Percentiles rank a stretch among this genome's conserved stretches.
Evolutionary conservation across 169 alveolate species (phyloP).

Genomic region (Plasmodium coatneyi): DNA sequence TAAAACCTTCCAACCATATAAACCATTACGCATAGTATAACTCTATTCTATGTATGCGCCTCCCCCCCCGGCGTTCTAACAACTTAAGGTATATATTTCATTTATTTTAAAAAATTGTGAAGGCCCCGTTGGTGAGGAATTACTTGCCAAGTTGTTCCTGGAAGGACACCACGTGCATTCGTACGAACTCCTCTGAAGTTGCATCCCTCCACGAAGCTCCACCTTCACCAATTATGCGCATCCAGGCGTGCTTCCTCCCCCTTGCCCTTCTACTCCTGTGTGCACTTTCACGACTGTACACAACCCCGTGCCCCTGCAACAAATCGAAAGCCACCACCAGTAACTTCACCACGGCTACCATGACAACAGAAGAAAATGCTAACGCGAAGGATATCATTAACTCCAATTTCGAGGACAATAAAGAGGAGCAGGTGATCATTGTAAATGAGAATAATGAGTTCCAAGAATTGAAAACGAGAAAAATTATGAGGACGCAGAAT

Average conservation of each 20-base stretch:
- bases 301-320: neutral
- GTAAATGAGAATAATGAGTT: slow-evolving; percentile 58
- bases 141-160: neutral
- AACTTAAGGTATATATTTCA: neutral
- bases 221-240: neutral
- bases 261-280: neutral
- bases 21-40: neutral
- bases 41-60: neutral
- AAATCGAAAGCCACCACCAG: neutral
- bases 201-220: neutral
- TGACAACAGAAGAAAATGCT: neutral
- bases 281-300: neutral
- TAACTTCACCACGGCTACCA: neutral
- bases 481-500: slow-evolving; percentile 74
- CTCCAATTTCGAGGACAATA: slow-evolving; percentile 39
- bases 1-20: neutral
- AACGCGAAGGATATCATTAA: slow-evolving; percentile 35
- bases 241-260: neutral
- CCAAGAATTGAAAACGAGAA: slow-evolving; percentile 18
- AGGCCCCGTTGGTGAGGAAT: neutral
- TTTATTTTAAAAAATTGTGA: too few relatives aligned
- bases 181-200: neutral
- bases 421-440: slow-evolving; percentile 40
- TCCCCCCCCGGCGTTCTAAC: neutral
- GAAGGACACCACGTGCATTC: neutral